Evolutionary conservation across 768 basidiomycete genomes (phyloP).

Genomic region (Amanita fuliginea): DNA sequence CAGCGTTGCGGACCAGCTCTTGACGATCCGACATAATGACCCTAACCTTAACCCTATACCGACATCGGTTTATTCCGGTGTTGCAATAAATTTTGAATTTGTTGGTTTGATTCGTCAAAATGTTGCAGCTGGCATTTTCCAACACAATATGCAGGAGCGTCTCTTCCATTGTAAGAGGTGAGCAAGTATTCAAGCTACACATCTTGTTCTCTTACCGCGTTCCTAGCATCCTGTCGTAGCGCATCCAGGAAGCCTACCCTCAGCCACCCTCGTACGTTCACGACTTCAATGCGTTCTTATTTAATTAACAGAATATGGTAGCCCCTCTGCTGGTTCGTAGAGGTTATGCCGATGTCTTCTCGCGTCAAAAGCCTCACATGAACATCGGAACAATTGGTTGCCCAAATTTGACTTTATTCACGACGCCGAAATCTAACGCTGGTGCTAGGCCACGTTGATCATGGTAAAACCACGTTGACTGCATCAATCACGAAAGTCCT

Average conservation of each 20-base stretch:
- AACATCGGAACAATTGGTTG: slow-evolving; percentile 91
- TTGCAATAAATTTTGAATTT: slow-evolving; percentile 11
- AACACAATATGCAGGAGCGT: slow-evolving; percentile 38
- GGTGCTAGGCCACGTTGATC: slow-evolving; percentile 79
- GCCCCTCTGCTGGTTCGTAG: slow-evolving; percentile 25
- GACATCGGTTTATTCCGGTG: slow-evolving; percentile 14
- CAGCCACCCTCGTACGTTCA: slow-evolving; percentile 8
- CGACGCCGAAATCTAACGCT: slow-evolving; percentile 4
- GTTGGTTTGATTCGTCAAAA: slow-evolving; percentile 14
- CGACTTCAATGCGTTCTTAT: slow-evolving; percentile 13
- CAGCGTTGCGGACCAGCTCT: slow-evolving; percentile 72
- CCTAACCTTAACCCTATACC: slow-evolving; percentile 8
- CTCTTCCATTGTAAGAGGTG: background rate
- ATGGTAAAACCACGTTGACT: slow-evolving; percentile 96
- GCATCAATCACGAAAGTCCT: slow-evolving; percentile 95
- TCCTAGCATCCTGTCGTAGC: slow-evolving; percentile 10
- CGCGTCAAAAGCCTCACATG: slow-evolving; percentile 81
- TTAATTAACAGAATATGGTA: background rate
- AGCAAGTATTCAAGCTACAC: background rate
- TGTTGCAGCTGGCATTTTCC: slow-evolving; percentile 35
- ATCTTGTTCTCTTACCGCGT: slow-evolving; percentile 13
- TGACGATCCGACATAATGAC: slow-evolving; percentile 36
- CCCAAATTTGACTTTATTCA: slow-evolving; percentile 9
- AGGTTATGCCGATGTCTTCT: slow-evolving; percentile 71
- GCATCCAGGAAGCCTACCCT: slow-evolving; percentile 17